Evolutionary conservation across 306 rosid species (phyloP).

Genomic region (Sechiopsis laciniata): DNA sequence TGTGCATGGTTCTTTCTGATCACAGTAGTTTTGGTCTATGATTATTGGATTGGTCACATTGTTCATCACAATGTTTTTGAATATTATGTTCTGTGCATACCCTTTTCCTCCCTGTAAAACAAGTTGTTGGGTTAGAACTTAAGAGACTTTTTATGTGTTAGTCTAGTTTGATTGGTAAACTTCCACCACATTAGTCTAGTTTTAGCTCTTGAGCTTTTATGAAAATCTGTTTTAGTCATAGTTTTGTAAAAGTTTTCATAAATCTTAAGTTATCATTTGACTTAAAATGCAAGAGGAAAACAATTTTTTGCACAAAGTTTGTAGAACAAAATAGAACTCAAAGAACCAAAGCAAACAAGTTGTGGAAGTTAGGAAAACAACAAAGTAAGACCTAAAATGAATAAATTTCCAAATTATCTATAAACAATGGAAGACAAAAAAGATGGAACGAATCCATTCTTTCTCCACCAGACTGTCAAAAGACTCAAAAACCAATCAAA

Average conservation of each 20-base stretch:
- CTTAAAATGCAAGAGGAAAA: neutral
- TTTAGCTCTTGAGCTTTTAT: too few relatives aligned
- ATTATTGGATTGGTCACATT: slow-evolving; percentile 79
- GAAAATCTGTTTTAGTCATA: too few relatives aligned
- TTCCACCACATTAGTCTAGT: too few relatives aligned
- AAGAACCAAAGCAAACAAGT: neutral
- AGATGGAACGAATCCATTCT: neutral
- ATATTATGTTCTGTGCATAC: slow-evolving; percentile 15
- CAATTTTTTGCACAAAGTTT: neutral
- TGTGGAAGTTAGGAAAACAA: neutral
- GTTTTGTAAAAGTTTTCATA: too few relatives aligned
- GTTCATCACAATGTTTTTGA: slow-evolving; percentile 44
- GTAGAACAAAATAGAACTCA: neutral
- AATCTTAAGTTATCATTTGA: neutral
- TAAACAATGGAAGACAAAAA: slow-evolving; percentile 2
- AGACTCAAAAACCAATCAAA: neutral
- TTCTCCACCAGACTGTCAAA: neutral
- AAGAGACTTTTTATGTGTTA: too few relatives aligned
- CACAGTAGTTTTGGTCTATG: slow-evolving; percentile 56
- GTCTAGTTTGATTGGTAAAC: too few relatives aligned
- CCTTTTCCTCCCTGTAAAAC: too few relatives aligned
- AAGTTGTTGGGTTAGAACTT: too few relatives aligned
- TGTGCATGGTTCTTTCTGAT: slow-evolving; percentile 30
- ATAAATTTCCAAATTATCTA: neutral
- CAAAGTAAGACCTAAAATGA: neutral